Conservation (phyloP, 176 grass and related monocot species). For the Neostapfia colusana region DNA sequence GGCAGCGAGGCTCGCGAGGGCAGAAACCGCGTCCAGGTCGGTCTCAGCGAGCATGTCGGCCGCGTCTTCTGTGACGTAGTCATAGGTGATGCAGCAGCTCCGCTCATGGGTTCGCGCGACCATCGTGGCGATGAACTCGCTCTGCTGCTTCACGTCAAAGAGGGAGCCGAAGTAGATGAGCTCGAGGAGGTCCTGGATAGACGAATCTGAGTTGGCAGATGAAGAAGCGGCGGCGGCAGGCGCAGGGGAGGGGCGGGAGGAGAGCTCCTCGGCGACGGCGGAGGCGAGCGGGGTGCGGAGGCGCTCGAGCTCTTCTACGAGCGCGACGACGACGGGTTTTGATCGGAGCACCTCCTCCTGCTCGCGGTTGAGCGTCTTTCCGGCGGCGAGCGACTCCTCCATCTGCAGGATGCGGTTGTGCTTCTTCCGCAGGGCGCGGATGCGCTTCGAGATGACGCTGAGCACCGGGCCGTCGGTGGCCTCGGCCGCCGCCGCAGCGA, state of each 20-base stretch:
- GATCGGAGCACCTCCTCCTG: constrained; percentile 97
- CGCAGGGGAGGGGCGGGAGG: constrained; percentile 25
- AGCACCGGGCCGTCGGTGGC: constrained; percentile 71
- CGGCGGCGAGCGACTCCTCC: constrained; percentile 78
- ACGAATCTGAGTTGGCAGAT: constrained; percentile 48
- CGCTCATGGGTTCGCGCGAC: constrained; percentile 76
- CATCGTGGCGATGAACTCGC: constrained; percentile 72
- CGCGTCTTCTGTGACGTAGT: constrained; percentile 81
- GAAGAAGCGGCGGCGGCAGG: constrained; percentile 16
- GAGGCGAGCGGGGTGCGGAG: constrained; percentile 66
- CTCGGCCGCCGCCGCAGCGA: constrained; percentile 39
- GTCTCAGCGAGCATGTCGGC: constrained; percentile 65
- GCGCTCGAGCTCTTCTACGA: constrained; percentile 89
- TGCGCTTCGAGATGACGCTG: constrained; percentile 79
- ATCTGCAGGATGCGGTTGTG: constrained; percentile 90
- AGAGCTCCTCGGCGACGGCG: constrained; percentile 72
- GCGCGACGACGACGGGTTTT: constrained; percentile 61
- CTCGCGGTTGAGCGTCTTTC: constrained; percentile 79
- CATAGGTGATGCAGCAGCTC: constrained; percentile 83
- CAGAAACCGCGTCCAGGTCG: constrained; percentile 72
- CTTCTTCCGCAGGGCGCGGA: constrained; percentile 93
- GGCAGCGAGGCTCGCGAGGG: constrained; percentile 55
- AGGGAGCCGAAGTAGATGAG: constrained; percentile 85
- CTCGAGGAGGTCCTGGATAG: constrained; percentile 60
- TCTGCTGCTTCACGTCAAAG: constrained; percentile 78